Conservation (phyloP, 306 rosid genomes). For the Rubus idaeus region DNA sequence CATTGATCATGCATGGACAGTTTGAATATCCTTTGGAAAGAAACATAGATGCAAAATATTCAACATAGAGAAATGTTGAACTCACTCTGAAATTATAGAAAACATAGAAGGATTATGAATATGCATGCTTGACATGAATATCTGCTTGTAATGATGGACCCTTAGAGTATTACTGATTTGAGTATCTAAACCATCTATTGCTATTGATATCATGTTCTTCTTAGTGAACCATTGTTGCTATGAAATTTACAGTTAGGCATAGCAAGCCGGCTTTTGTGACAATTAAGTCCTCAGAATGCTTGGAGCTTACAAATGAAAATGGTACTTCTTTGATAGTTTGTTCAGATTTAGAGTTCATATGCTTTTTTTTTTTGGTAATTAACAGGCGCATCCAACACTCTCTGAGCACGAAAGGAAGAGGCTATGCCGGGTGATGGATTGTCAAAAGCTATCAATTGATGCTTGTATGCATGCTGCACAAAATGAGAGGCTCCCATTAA, state of each 20-base stretch:
- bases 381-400: conserved; percentile 91
- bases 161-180: not conserved
- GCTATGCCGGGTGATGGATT: conserved; percentile 94
- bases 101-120: not conserved
- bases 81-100: not conserved
- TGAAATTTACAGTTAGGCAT: too few species aligned
- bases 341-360: conserved; percentile 9
- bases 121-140: not conserved
- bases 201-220: not conserved
- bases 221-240: not conserved
- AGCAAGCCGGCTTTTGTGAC: not conserved
- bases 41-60: not conserved
- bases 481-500: conserved; percentile 90
- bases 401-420: conserved; percentile 96
- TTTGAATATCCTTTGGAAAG: not conserved
- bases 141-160: not conserved
- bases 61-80: not conserved
- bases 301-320: not conserved
- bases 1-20: not conserved
- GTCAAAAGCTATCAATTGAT: conserved; percentile 95
- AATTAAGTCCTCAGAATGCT: not conserved
- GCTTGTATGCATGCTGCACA: conserved; percentile 99
- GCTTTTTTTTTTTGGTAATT: not conserved
- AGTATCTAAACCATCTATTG: not conserved
- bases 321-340: not conserved